Conservation (phyloP, 2,329 filamentous ascomycete genomes). For the Phyllosticta citrichinensis region DNA sequence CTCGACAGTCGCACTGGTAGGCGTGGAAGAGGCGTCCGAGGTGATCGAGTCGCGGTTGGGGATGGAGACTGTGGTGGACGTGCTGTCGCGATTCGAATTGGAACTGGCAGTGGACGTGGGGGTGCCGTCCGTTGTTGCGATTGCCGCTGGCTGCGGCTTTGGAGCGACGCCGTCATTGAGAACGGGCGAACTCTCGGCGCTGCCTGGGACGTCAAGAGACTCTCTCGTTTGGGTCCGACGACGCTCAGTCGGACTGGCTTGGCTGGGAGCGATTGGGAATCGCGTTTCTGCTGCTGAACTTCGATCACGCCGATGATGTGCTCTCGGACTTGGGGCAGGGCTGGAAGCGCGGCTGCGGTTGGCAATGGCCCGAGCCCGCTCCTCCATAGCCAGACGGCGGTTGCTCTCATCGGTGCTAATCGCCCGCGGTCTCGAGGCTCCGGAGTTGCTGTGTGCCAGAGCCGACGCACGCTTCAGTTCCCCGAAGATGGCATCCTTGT, state of each 20-base stretch:
- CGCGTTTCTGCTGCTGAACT: constrained; percentile 60
- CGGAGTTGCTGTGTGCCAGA: constrained; percentile 55
- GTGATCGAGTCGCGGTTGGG: constrained; percentile 9
- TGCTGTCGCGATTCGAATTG: constrained; percentile 12
- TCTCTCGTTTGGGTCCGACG: constrained; percentile 46
- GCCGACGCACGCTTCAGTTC: constrained; percentile 85
- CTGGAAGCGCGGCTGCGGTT: constrained; percentile 63
- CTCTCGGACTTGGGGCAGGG: constrained; percentile 49
- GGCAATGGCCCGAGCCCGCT: constrained; percentile 71
- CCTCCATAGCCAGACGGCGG: constrained; percentile 86
- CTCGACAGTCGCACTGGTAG: constrained; percentile 33
- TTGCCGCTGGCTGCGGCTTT: constrained; percentile 4
- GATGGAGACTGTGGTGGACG: constrained; percentile 11
- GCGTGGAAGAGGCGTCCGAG: constrained; percentile 9
- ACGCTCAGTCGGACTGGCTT: constrained; percentile 48
- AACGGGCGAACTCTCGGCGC: constrained; percentile 36
- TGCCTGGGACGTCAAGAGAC: constrained; percentile 73
- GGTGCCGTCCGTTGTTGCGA: constrained; percentile 25
- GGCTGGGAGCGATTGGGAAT: constrained; percentile 62
- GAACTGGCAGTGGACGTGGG: constrained; percentile 14
- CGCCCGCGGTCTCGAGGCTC: constrained; percentile 61
- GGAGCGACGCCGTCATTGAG: constrained; percentile 14
- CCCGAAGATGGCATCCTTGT: constrained; percentile 92
- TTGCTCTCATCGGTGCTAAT: constrained; percentile 95
- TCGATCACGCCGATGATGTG: constrained; percentile 55